Evolutionary conservation across 2,329 filamentous ascomycete species (phyloP).

Genomic region (Drechslerella dactyloides): DNA sequence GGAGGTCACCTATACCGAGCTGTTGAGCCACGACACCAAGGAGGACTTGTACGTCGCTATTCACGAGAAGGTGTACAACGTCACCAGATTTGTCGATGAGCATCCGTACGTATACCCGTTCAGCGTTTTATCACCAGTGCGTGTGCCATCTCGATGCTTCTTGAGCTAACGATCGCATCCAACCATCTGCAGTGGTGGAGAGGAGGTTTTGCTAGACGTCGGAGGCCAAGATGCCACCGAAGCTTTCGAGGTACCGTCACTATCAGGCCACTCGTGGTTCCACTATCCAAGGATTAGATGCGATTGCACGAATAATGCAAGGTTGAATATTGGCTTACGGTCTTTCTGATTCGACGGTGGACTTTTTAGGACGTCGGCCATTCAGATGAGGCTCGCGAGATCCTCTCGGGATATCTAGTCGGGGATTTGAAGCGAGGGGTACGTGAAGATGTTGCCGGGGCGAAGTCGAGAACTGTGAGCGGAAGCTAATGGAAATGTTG

Average conservation of each 20-base stretch:
- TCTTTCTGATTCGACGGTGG: not conserved
- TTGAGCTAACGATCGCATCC: conserved; percentile 35
- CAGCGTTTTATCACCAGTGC: conserved; percentile 4
- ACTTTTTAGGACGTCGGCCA: conserved; percentile 79
- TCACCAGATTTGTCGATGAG: conserved; percentile 89
- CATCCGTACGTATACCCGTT: conserved; percentile 72
- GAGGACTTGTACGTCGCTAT: conserved; percentile 81
- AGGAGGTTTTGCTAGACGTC: conserved; percentile 96
- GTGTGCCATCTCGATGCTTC: conserved; percentile 11
- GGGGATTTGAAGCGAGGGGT: conserved; percentile 82
- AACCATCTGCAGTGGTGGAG: conserved; percentile 75
- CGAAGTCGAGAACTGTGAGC: not conserved
- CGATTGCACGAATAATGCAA: not conserved
- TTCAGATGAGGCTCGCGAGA: conserved; percentile 97
- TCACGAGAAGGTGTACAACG: conserved; percentile 96
- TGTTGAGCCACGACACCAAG: conserved; percentile 86
- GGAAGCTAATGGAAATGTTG: not conserved
- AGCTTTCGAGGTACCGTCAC: conserved; percentile 73
- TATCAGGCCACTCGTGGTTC: conserved; percentile 27
- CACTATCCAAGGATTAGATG: not conserved
- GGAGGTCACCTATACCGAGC: conserved; percentile 76
- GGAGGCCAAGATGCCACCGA: conserved; percentile 95
- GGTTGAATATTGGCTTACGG: conserved; percentile 6
- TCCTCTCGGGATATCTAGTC: conserved; percentile 77
- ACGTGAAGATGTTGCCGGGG: conserved; percentile 57